Evolutionary conservation across 805 yeast genomes (phyloP).

Genomic region (Candida mattraensis): DNA sequence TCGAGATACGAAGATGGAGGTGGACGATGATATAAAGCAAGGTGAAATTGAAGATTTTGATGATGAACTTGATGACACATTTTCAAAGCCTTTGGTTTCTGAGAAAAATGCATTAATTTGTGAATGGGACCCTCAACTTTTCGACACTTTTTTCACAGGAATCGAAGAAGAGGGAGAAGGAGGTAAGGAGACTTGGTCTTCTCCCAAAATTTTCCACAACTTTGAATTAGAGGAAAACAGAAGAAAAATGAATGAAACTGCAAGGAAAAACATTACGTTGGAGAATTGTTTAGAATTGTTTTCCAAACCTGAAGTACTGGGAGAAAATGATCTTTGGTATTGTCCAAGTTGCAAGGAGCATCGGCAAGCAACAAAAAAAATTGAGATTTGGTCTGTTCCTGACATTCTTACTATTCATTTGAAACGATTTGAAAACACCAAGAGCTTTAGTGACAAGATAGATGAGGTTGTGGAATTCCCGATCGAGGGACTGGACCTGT

Average conservation of each 20-base stretch:
- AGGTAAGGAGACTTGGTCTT: conserved; percentile 56
- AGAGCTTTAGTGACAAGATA: conserved; percentile 87
- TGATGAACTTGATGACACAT: conserved; percentile 11
- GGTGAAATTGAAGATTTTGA: conserved; percentile 8
- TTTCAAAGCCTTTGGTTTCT: conserved; percentile 26
- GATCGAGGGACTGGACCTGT: conserved; percentile 73
- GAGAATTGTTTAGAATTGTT: conserved; percentile 75
- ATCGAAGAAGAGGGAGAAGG: conserved; percentile 44
- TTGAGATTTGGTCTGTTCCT: conserved; percentile 92
- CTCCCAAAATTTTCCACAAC: conserved; percentile 50
- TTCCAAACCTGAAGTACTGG: conserved; percentile 78
- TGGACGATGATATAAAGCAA: conserved; percentile 7
- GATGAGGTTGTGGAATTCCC: conserved; percentile 86
- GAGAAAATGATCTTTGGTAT: conserved; percentile 90
- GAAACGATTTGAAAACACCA: conserved; percentile 82
- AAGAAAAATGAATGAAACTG: conserved; percentile 27
- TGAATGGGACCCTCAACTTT: conserved; percentile 58
- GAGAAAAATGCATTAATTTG: conserved; percentile 51
- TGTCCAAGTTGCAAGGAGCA: conserved; percentile 90
- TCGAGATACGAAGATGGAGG: background rate
- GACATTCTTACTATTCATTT: conserved; percentile 87
- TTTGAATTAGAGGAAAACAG: conserved; percentile 53
- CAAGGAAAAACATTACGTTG: conserved; percentile 50
- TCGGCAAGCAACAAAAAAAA: conserved; percentile 84
- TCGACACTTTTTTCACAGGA: conserved; percentile 53